A percentile compares a stretch with the other conserved stretches of the same genome.
phyloP scores from a whole-genome alignment of 176 grass and related monocot genomes.

The Tuctoria greenei region DNA sequence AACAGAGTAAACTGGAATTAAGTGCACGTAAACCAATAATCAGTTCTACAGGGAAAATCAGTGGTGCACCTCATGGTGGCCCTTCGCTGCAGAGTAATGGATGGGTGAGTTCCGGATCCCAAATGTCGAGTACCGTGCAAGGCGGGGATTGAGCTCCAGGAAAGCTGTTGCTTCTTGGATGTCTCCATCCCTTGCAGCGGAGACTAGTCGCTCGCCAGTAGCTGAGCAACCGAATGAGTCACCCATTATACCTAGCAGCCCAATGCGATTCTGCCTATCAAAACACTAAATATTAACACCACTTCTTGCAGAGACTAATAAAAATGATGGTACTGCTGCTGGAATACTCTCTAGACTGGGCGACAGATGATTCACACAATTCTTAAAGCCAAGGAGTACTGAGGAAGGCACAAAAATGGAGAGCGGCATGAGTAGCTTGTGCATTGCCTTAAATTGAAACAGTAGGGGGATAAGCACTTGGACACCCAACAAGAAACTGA shows the following conservation, averaged over 20 bases:
- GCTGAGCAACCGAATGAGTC: conserved; percentile 89
- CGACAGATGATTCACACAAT: background rate
- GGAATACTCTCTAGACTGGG: background rate
- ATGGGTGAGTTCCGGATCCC: conserved; percentile 87
- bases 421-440: background rate
- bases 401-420: conserved; percentile 19
- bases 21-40: conserved; percentile 11
- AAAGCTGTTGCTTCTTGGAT: conserved; percentile 85
- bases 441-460: conserved; percentile 13
- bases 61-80: conserved; percentile 85
- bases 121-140: conserved; percentile 79
- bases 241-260: conserved; percentile 74
- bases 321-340: conserved; percentile 9
- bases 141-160: conserved; percentile 84
- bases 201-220: conserved; percentile 74
- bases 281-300: conserved; percentile 26
- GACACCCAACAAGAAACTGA: conserved; percentile 31
- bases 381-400: background rate
- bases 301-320: conserved; percentile 13
- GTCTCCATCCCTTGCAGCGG: conserved; percentile 87
- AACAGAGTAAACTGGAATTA: conserved; percentile 6
- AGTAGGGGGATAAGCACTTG: conserved; percentile 24
- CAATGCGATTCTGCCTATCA: conserved; percentile 53
- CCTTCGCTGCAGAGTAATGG: conserved; percentile 85
- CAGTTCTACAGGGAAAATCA: conserved; percentile 14